Conservation (phyloP, 768 basidiomycete species). For the Auriscalpium microsporum region DNA sequence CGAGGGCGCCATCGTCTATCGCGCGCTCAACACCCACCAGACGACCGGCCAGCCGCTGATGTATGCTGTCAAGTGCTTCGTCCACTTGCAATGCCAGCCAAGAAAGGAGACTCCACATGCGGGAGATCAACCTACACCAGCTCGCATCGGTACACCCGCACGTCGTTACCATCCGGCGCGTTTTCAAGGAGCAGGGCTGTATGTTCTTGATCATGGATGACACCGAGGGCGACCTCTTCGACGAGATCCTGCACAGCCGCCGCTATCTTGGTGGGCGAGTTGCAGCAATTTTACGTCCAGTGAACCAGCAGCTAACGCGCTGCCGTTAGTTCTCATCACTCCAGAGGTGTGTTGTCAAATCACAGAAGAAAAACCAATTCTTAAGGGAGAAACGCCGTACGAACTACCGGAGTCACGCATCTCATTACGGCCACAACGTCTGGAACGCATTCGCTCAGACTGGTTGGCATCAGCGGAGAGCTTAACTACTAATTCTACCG, state of each 20-base stretch:
- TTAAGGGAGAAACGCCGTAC: too few species aligned
- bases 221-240: slow-evolving; percentile 84
- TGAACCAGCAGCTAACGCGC: too few species aligned
- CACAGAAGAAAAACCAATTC: too few species aligned
- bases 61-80: slow-evolving; percentile 90
- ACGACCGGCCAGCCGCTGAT: slow-evolving; percentile 36
- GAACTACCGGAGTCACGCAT: too few species aligned
- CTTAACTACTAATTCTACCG: too few species aligned
- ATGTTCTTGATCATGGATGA: slow-evolving; percentile 93
- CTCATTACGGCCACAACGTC: too few species aligned
- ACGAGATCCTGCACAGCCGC: slow-evolving; percentile 71
- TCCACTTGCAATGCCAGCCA: slow-evolving; percentile 44
- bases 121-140: slow-evolving; percentile 80
- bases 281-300: too few species aligned
- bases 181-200: slow-evolving; percentile 72
- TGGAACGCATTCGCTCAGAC: too few species aligned
- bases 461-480: too few species aligned
- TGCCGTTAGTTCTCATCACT: too few species aligned
- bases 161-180: slow-evolving; percentile 83
- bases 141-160: slow-evolving; percentile 69
- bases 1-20: slow-evolving; percentile 92
- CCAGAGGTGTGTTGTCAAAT: too few species aligned
- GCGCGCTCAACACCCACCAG: slow-evolving; percentile 53
- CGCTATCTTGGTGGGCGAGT: slow-evolving; percentile 65
- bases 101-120: slow-evolving; percentile 65